phyloP scores from a whole-genome alignment of 306 rosid genomes.

The Malus sylvestris region DNA sequence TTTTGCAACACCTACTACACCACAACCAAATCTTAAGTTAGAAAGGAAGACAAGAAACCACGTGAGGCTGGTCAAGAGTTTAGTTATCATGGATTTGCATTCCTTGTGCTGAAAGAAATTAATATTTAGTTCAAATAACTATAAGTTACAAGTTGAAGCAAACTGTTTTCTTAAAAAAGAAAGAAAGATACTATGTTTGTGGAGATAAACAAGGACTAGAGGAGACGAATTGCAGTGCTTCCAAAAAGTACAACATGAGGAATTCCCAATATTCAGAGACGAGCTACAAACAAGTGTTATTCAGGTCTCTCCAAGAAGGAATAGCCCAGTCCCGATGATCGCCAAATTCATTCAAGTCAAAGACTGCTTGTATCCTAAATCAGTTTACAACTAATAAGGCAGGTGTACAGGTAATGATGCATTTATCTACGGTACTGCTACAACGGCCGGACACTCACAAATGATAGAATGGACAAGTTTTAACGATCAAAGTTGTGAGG shows the following conservation, averaged over 20 bases:
- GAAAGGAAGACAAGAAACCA: neutral
- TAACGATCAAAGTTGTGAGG: neutral
- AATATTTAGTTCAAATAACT: neutral
- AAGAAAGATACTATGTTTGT: neutral
- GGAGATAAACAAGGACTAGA: too few relatives aligned
- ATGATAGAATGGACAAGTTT: neutral
- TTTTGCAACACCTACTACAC: neutral
- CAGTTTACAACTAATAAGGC: neutral
- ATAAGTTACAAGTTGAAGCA: neutral
- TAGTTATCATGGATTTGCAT: neutral
- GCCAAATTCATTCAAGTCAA: neutral
- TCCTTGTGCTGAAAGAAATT: neutral
- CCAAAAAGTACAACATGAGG: neutral
- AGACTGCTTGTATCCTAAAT: neutral
- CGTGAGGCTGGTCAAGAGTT: neutral
- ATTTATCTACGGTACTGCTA: neutral
- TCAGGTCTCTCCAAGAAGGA: neutral
- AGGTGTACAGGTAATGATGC: neutral
- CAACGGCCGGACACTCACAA: neutral
- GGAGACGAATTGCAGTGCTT: neutral
- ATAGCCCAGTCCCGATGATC: neutral
- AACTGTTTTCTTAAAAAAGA: neutral
- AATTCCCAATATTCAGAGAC: neutral
- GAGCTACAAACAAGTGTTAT: neutral
- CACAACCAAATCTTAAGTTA: neutral